Conservation (phyloP, 1,284 basidiomycete species). For the Marasmius sp. region DNA sequence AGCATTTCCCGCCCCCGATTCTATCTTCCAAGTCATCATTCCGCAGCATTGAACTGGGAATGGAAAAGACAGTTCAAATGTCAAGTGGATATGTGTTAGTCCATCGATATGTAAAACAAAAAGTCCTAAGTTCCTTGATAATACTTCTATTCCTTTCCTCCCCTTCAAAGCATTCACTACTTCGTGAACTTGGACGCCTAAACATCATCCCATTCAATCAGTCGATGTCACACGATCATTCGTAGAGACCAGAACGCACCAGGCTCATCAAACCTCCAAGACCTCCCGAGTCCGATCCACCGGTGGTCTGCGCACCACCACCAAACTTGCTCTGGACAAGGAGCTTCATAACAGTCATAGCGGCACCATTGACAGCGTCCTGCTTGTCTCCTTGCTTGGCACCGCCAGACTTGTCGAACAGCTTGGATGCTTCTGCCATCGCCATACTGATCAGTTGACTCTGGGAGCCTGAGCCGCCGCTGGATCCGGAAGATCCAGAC, state of each 20-base stretch:
- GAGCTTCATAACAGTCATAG: conserved; percentile 83
- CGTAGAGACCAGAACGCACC: conserved; percentile 7
- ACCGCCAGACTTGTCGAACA: conserved; percentile 74
- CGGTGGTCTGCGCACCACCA: conserved; percentile 33
- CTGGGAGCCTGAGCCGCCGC: conserved; percentile 48
- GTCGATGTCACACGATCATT: neutral
- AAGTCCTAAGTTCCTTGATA: neutral
- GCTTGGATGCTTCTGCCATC: conserved; percentile 75
- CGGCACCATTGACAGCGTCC: conserved; percentile 79
- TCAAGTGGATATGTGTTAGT: no score
- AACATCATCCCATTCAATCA: neutral
- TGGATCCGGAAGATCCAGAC: neutral
- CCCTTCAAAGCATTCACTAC: neutral
- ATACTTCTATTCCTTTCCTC: neutral
- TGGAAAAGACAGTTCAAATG: no score
- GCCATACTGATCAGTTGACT: conserved; percentile 77
- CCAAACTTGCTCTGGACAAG: conserved; percentile 67
- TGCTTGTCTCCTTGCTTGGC: conserved; percentile 71
- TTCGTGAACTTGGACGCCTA: conserved; percentile 1
- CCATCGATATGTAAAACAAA: neutral
- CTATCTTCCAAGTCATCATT: no score
- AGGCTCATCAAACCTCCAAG: conserved; percentile 54
- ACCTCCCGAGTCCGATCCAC: conserved; percentile 68
- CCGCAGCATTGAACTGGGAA: no score
- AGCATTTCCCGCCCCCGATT: no score